phyloP scores from a whole-genome alignment of 2,329 filamentous ascomycete genomes.

The Cryoendolithus antarcticus region DNA sequence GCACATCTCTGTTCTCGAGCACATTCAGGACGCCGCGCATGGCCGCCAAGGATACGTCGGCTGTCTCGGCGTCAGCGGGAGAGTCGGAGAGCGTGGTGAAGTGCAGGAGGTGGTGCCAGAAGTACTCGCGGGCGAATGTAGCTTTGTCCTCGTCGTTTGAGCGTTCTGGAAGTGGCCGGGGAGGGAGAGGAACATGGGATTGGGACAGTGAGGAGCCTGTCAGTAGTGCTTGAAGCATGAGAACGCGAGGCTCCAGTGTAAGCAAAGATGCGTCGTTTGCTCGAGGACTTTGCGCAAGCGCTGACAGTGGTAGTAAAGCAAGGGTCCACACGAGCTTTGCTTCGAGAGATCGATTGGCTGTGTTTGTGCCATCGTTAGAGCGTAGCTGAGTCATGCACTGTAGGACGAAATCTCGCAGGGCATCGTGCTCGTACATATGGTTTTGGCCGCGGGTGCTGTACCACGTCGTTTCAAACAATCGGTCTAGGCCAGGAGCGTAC shows the following conservation, averaged over 20 bases:
- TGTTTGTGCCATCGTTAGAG: conserved; percentile 10
- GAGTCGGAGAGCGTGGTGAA: conserved; percentile 56
- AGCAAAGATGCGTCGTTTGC: conserved; percentile 34
- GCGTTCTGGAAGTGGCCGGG: conserved; percentile 25
- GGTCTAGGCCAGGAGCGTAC: conserved; percentile 62
- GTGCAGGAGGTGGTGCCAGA: conserved; percentile 69
- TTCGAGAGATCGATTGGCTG: conserved; percentile 38
- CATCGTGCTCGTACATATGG: conserved; percentile 21
- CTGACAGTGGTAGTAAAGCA: conserved; percentile 34
- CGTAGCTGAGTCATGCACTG: conserved; percentile 44
- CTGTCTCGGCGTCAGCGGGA: conserved; percentile 38
- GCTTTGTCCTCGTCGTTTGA: conserved; percentile 11
- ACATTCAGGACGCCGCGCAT: conserved; percentile 64
- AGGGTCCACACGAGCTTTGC: conserved; percentile 49
- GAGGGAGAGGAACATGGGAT: conserved; percentile 39
- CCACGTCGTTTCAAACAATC: conserved; percentile 74
- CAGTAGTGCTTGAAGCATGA: conserved; percentile 64
- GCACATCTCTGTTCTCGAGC: conserved; percentile 75
- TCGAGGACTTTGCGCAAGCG: conserved; percentile 23
- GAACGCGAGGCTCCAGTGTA: conserved; percentile 57
- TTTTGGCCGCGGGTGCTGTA: conserved; percentile 45
- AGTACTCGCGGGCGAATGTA: conserved; percentile 49
- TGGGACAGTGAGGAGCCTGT: conserved; percentile 59
- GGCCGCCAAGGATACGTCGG: conserved; percentile 49
- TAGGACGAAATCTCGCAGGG: conserved; percentile 51